A percentile compares a stretch with the other conserved stretches of the same genome.
Evolutionary conservation across 225 moss, liverwort and hornwort species (phyloP).

Genomic region (Marchantia paleacea): DNA sequence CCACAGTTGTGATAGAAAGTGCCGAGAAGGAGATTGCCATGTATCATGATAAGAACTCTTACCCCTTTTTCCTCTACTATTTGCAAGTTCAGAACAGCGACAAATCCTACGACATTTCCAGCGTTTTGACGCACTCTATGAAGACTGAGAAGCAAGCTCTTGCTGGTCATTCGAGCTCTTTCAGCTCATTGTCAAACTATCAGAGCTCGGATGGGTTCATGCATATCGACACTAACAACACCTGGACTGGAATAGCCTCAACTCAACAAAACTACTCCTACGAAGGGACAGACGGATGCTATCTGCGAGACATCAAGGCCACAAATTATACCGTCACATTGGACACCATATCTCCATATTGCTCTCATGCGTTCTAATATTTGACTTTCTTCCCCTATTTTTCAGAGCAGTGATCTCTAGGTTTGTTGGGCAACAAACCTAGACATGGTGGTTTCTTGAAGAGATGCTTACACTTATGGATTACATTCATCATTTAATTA

Average conservation of each 20-base stretch:
- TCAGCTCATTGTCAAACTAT: slow-evolving; percentile 53
- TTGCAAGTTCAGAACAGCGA: slow-evolving; percentile 34
- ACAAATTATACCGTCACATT: slow-evolving; percentile 53
- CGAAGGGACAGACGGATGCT: slow-evolving; percentile 73
- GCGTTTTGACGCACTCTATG: slow-evolving; percentile 50
- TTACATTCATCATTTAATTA: not conserved
- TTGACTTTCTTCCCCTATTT: not conserved
- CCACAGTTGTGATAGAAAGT: slow-evolving; percentile 52
- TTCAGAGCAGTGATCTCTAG: not conserved
- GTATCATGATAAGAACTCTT: slow-evolving; percentile 32
- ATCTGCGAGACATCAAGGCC: slow-evolving; percentile 49
- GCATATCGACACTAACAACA: slow-evolving; percentile 50
- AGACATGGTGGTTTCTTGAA: not conserved
- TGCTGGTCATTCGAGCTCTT: slow-evolving; percentile 37
- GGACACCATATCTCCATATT: not conserved
- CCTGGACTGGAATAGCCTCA: slow-evolving; percentile 50
- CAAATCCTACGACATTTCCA: slow-evolving; percentile 29
- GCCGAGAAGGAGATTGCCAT: slow-evolving; percentile 50
- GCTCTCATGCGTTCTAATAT: not conserved
- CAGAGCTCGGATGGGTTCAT: slow-evolving; percentile 57
- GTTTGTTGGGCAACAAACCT: too few relatives aligned
- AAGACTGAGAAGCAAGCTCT: slow-evolving; percentile 48
- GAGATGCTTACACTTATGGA: not conserved
- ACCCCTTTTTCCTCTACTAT: slow-evolving; percentile 47
- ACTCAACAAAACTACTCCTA: slow-evolving; percentile 56